A percentile compares a stretch with the other conserved stretches of the same genome.
These are phyloP conservation scores for Trichosporon sp. DNA, from an alignment of 1,284 basidiomycete species.

Conservation along the genomic window DNA sequence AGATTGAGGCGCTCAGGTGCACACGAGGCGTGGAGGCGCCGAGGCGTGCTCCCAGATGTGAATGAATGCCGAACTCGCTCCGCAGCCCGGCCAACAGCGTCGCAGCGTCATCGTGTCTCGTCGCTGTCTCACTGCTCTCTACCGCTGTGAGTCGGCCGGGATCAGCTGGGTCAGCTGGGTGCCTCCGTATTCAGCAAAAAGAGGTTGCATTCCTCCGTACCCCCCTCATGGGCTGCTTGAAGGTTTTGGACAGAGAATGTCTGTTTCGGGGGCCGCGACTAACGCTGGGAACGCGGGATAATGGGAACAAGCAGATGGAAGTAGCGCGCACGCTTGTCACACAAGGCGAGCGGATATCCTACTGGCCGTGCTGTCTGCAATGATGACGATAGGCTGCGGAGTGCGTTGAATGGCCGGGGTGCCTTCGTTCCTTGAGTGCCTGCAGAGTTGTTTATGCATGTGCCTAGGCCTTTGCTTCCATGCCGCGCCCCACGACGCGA, in stretches of 20 bases:
- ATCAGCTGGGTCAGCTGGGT: too few relatives aligned
- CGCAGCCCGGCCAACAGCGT: not conserved
- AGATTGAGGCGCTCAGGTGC: not conserved
- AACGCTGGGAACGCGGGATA: not conserved
- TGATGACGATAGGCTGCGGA: not conserved
- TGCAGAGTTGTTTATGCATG: not conserved
- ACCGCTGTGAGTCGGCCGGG: too few relatives aligned
- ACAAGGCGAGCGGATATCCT: not conserved
- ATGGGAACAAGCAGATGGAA: not conserved
- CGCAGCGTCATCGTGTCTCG: not conserved
- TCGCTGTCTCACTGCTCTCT: too few relatives aligned
- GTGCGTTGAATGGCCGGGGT: not conserved
- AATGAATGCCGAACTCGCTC: not conserved
- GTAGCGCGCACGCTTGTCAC: not conserved
- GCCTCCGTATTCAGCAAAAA: not conserved
- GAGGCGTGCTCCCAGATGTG: not conserved
- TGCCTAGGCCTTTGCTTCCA: not conserved
- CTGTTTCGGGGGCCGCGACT: not conserved
- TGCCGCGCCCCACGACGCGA: not conserved
- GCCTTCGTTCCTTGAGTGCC: conserved; percentile 2
- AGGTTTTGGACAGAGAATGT: not conserved
- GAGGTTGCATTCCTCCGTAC: not conserved
- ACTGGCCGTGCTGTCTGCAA: not conserved
- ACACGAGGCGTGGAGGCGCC: not conserved
- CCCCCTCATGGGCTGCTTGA: not conserved